phyloP scores from a whole-genome alignment of 2,329 filamentous ascomycete species.

The Didymella keratinophila region DNA sequence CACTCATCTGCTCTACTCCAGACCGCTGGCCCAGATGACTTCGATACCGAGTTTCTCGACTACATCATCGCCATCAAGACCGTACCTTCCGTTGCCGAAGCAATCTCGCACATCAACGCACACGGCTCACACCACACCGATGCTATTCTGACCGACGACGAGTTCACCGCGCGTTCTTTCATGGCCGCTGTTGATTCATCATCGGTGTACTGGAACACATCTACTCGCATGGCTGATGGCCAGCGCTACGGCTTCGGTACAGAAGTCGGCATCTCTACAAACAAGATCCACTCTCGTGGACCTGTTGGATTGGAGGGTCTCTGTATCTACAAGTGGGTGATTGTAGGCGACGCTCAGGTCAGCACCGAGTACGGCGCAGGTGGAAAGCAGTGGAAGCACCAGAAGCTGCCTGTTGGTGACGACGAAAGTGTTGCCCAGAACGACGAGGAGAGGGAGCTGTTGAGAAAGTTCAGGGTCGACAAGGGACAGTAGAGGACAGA shows the following conservation, averaged over 20 bases:
- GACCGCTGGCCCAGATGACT: constrained; percentile 75
- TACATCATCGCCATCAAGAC: constrained; percentile 85
- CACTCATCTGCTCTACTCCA: constrained; percentile 61
- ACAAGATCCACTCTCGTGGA: constrained; percentile 95
- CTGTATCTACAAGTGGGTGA: constrained; percentile 97
- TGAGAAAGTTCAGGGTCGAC: constrained; percentile 44
- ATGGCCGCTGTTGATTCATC: constrained; percentile 86
- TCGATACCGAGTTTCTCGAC: constrained; percentile 86
- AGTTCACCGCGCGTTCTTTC: constrained; percentile 77
- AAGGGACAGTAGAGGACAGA: constrained; percentile 12
- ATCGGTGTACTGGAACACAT: constrained; percentile 97
- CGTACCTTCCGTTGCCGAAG: constrained; percentile 69
- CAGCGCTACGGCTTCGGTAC: constrained; percentile 98
- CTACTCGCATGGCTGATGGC: constrained; percentile 91
- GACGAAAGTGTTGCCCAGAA: constrained; percentile 41
- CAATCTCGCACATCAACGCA: constrained; percentile 86
- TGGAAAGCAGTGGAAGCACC: constrained; percentile 65
- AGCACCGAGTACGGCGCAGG: constrained; percentile 73
- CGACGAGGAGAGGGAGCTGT: constrained; percentile 44
- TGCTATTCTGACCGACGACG: constrained; percentile 78
- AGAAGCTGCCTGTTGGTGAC: constrained; percentile 53
- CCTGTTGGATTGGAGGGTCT: constrained; percentile 93
- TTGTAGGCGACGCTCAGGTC: constrained; percentile 83
- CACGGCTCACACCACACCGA: constrained; percentile 97
- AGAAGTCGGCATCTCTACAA: constrained; percentile 97